These are phyloP conservation scores for Ceriops tagal DNA, from an alignment of 345 rosid species.

Conservation along the genomic window DNA sequence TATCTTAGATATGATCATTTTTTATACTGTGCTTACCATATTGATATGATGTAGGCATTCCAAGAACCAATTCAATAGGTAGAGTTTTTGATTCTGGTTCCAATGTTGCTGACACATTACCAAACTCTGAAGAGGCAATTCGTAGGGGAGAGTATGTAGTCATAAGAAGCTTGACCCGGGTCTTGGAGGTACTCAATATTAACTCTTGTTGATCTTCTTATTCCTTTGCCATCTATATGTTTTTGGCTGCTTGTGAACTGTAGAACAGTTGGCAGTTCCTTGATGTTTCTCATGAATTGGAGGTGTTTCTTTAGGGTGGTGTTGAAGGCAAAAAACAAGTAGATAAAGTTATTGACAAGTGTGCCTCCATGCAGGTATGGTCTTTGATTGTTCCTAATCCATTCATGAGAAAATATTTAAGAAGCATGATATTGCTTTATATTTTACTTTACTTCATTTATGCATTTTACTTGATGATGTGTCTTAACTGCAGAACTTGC, in stretches of 20 bases:
- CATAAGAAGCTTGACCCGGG: conserved; percentile 91
- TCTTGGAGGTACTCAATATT: conserved; percentile 64
- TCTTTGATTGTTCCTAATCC: conserved; percentile 12
- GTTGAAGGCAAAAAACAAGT: conserved; percentile 97
- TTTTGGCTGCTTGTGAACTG: conserved; percentile 3
- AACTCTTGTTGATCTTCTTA: conserved; percentile 7
- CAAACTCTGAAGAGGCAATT: conserved; percentile 85
- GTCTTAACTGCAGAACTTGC: conserved; percentile 66
- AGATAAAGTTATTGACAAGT: conserved; percentile 96
- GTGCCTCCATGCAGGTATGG: conserved; percentile 96
- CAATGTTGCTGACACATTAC: conserved; percentile 56
- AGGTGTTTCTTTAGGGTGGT: conserved; percentile 64
- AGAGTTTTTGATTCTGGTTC: conserved; percentile 65
- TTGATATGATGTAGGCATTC: conserved; percentile 51
- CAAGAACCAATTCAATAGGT: conserved; percentile 78
- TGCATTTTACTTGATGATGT: conserved; percentile 14
- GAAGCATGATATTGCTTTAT: conserved; percentile 10
- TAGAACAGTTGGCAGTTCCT: conserved; percentile 19
- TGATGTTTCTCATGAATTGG: conserved; percentile 26
- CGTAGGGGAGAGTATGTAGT: conserved; percentile 91
- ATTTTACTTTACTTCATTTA: not conserved
- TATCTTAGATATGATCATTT: not conserved
- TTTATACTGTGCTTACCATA: conserved; percentile 9
- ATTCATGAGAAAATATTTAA: conserved; percentile 3
- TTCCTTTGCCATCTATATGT: not conserved